Conservation (phyloP, 805 yeast species). For the Vanderwaltozyma yarrowii region DNA sequence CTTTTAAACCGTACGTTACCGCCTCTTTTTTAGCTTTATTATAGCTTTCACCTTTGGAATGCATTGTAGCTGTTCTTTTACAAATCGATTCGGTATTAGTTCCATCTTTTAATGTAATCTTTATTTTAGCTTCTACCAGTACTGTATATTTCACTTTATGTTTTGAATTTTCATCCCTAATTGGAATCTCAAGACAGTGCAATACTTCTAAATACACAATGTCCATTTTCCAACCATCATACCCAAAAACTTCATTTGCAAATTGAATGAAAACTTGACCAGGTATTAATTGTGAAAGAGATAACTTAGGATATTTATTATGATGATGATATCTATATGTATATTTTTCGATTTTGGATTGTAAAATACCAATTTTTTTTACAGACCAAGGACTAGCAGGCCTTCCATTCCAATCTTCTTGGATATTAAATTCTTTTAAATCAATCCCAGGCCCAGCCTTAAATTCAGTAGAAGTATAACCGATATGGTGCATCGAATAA, state of each 20-base stretch:
- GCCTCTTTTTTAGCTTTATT: conserved; percentile 81
- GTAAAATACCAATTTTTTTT: conserved; percentile 37
- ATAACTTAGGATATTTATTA: conserved; percentile 19
- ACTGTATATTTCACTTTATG: conserved; percentile 17
- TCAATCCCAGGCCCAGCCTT: conserved; percentile 14
- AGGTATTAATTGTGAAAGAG: conserved; percentile 26
- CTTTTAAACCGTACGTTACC: conserved; percentile 70
- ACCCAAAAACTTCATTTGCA: conserved; percentile 46
- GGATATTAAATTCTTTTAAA: conserved; percentile 17
- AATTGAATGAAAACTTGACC: conserved; percentile 28
- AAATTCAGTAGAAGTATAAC: conserved; percentile 13
- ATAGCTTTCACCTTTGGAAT: conserved; percentile 57
- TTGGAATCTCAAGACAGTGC: conserved; percentile 8
- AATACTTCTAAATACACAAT: conserved; percentile 24
- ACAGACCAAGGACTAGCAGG: conserved; percentile 41
- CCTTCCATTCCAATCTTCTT: conserved; percentile 28
- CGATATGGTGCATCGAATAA: conserved; percentile 6
- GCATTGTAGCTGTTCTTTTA: conserved; percentile 55
- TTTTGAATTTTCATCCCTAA: conserved; percentile 5
- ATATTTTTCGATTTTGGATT: conserved; percentile 35
- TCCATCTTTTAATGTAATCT: conserved; percentile 71
- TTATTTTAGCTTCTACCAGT: conserved; percentile 36
- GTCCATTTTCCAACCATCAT: conserved; percentile 46
- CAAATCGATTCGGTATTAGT: conserved; percentile 74
- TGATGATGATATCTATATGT: conserved; percentile 21